A percentile compares a stretch with the other conserved stretches of the same genome.
phyloP scores from a whole-genome alignment of 768 basidiomycete genomes.

The Chalciporus chontae region DNA sequence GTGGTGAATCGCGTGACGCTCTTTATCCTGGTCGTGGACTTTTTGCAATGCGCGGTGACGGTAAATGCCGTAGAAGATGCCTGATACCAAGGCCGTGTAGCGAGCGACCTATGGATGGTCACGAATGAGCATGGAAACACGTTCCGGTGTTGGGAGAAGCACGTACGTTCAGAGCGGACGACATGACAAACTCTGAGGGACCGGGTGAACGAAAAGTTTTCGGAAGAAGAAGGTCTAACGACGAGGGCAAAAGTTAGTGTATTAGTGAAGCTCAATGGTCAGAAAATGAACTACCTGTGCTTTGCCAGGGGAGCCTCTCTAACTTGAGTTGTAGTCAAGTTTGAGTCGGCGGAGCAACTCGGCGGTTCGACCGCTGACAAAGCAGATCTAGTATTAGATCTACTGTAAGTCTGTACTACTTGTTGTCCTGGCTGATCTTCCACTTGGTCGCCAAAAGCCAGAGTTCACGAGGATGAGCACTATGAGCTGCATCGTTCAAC shows the following conservation, averaged over 20 bases:
- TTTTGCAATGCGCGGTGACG: conserved; percentile 90
- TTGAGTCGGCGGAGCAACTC: conserved; percentile 25
- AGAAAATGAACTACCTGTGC: conserved; percentile 7
- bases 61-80: conserved; percentile 87
- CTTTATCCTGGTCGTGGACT: conserved; percentile 71
- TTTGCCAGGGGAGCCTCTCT: conserved; percentile 6
- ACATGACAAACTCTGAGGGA: conserved; percentile 44
- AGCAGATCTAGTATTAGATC: conserved; percentile 4
- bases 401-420: too few species aligned
- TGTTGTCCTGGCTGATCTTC: too few species aligned
- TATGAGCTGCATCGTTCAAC: too few species aligned
- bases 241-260: conserved; percentile 9
- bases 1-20: conserved; percentile 67
- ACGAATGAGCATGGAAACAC: conserved; percentile 1
- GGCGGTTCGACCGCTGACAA: conserved; percentile 30
- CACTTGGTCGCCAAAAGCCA: too few species aligned
- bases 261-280: not conserved
- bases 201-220: conserved; percentile 6
- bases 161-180: conserved; percentile 74
- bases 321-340: conserved; percentile 14
- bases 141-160: not conserved
- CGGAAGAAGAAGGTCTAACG: conserved; percentile 11
- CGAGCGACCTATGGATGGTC: conserved; percentile 70
- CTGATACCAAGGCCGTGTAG: conserved; percentile 85
- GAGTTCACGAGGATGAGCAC: too few species aligned